Evolutionary conservation across 495 filamentous ascomycete species (phyloP).

Genomic region (Lasiosphaeriaceae sp.): DNA sequence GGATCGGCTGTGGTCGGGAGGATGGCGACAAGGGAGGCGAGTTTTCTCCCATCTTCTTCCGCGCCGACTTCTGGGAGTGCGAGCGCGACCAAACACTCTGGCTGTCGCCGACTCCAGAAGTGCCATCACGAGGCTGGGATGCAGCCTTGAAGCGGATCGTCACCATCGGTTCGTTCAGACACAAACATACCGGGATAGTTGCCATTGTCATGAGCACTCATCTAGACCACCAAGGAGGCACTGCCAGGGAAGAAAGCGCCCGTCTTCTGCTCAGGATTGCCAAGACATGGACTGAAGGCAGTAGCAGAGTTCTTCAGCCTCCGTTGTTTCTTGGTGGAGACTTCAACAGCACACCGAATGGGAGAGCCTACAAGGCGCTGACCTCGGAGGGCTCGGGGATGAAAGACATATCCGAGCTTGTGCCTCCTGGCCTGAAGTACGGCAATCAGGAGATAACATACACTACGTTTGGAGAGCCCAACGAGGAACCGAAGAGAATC

Average conservation of each 20-base stretch:
- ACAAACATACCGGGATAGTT: conserved; percentile 40
- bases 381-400: conserved; percentile 23
- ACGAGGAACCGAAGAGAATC: conserved; percentile 22
- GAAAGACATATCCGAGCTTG: conserved; percentile 23
- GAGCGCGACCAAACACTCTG: conserved; percentile 35
- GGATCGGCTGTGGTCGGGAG: conserved; percentile 76
- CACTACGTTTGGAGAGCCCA: conserved; percentile 60
- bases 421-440: conserved; percentile 17
- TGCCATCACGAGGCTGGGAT: conserved; percentile 57
- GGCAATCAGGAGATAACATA: conserved; percentile 42
- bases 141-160: conserved; percentile 66
- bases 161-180: conserved; percentile 63
- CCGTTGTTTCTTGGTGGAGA: conserved; percentile 70
- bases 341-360: conserved; percentile 66
- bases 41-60: conserved; percentile 80
- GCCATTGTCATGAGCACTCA: conserved; percentile 74
- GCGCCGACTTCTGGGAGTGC: conserved; percentile 47
- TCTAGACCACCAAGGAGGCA: conserved; percentile 64
- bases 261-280: conserved; percentile 46
- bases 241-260: conserved; percentile 49
- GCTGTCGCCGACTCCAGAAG: conserved; percentile 40
- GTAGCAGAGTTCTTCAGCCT: background rate
- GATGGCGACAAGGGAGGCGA: conserved; percentile 71
- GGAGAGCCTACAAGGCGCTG: conserved; percentile 62
- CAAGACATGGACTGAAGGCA: conserved; percentile 17